Conservation (phyloP, 129 eudicot species). For the Lactuca saligna region DNA sequence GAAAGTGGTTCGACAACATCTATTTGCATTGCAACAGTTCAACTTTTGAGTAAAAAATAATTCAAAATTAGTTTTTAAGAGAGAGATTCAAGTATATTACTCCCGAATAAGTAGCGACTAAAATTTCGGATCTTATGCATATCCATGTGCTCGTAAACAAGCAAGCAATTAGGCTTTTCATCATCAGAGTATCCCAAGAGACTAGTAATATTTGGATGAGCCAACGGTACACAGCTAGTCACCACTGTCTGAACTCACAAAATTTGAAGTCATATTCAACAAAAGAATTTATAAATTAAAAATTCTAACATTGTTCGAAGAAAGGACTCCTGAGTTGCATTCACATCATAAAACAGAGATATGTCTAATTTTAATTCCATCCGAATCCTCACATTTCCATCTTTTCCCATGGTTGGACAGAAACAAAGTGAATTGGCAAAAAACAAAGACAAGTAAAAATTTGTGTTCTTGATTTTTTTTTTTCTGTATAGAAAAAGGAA, state of each 20-base stretch:
- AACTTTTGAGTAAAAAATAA: neutral
- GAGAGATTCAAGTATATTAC: conserved; percentile 15
- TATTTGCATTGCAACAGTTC: neutral
- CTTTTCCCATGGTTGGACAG: too few relatives aligned
- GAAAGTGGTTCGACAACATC: conserved; percentile 15
- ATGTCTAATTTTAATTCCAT: too few relatives aligned
- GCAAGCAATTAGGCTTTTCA: conserved; percentile 4
- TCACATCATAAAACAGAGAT: neutral
- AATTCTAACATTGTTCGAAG: neutral
- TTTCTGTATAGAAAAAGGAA: too few relatives aligned
- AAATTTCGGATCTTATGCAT: conserved; percentile 10
- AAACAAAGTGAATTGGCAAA: too few relatives aligned
- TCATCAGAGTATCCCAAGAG: conserved; percentile 33
- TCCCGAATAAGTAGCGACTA: conserved; percentile 3
- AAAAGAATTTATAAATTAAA: too few relatives aligned
- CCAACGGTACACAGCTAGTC: neutral
- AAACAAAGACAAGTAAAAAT: too few relatives aligned
- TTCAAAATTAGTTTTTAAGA: neutral
- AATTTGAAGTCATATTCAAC: neutral
- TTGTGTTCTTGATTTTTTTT: too few relatives aligned
- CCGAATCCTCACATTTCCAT: too few relatives aligned
- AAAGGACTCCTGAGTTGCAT: neutral
- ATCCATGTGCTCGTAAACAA: conserved; percentile 36
- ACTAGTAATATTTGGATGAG: conserved; percentile 31
- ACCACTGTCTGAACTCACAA: conserved; percentile 23